Evolutionary conservation across 2,329 filamentous ascomycete species (phyloP), one percentile per base, ranked within the genome.

Genomic region (Blastomyces gilchristii): DNA sequence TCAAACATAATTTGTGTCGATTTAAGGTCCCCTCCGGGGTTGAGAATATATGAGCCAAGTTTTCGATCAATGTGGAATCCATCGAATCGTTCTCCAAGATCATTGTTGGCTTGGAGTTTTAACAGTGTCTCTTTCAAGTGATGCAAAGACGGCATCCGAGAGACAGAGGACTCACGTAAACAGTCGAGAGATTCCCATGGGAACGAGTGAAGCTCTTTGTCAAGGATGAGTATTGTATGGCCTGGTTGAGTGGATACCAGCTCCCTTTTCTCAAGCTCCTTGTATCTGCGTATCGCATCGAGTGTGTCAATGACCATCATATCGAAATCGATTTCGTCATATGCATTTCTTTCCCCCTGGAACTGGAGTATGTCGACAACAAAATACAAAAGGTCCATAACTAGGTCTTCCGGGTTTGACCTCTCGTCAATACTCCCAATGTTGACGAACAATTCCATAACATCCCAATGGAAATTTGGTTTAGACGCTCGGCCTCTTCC

Each of bases 261-360:
- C 14, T 63, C 61, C 34, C 58, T 56, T 50, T 45, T 52, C 58
- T 64, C 61, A 41, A 74, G 75, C 62, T 82, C 81, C 70, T 96
- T 87, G 71, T 97, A 97, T 0, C 85, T 83, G 59, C 87, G 85
- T 34, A 99, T 78, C 1, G 91, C 90, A 75, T 97, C 93, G 49
- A 91, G 83, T 0, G 90, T 90, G 69, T 96, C 91, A 49, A 97
- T 82, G 5, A 92, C 86, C 85, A 99, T 95, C 68, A 82, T 79
- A 68, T 99, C 94, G 71, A 97, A 96, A 74, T 97, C 93, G 66
- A 99, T 90, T 77, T 99, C 94, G 69, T 99, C 94, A 75, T 97
- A 97, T 0, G 95, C 94, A 72, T 97, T 99, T 58, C 87, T 85
- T 76, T 99, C 95, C 18, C 94, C 94, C 69, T 96, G 90, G 75